Base-by-base conservation (phyloP, 257 asterid species). In the Nicotiana knightiana region DNA sequence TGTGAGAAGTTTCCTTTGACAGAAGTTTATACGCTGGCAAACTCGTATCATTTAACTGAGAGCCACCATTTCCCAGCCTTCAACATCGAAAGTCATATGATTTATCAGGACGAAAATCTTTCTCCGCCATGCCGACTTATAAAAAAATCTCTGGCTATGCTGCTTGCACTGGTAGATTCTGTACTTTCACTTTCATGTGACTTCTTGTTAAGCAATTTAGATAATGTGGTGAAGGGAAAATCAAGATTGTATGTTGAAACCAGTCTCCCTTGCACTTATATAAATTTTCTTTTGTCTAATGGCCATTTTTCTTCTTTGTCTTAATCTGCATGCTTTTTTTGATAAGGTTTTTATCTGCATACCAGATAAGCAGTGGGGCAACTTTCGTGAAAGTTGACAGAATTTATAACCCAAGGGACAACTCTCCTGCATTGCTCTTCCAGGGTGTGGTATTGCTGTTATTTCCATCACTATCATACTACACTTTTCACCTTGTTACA, bases 371-470 rank as follows among this genome's bases (percentile, higher is more conserved):
- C 83, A 91, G 82, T 68, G 97, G 97, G 58, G 96, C 99, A 71
- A 95, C 99, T 80, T 93, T 90, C 65, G 97, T 90, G 88, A 95
- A 87, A 83, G 91, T 95, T 46, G 98, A 95, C 83, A 89, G 90
- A 84, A 81, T 91, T 62, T 87, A 83, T 89, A 93, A 91, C 84
- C 43, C 85, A 65, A 93, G 89, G 88, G 97, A 92, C 81, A 92
- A 92, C 84, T 92, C 98, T 88, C 99, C 99, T 83, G 97, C 97
- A 78, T 85, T 95, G 82, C 86, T 92, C 82, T 90, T 95, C 86
- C 97, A 90, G 89, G 99, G 99, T 95, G 82, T 84, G 64, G 70
- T 83, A 78, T 48, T 7, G 70, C 71, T 82, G 28, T 65, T 21
- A 71, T 51, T 81, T 81, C 59, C 51, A 67, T 79, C 73, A 76